Evolutionary conservation across 139 green algal genomes (phyloP).

Genomic region (Chlamydomonas applanata): DNA sequence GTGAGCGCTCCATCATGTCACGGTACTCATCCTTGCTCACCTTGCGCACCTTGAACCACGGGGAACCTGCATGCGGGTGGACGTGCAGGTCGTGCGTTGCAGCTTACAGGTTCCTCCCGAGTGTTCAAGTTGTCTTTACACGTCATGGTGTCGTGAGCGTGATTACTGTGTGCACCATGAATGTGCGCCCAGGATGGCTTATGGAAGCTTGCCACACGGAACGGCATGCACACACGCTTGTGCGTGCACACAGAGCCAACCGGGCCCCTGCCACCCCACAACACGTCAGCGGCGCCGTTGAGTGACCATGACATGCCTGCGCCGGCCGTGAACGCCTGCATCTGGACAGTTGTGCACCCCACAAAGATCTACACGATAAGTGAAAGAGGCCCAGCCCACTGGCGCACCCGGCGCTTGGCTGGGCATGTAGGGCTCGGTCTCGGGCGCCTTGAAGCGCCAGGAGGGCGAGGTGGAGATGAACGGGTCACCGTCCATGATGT

Average conservation of each 20-base stretch:
- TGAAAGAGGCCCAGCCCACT: too few relatives aligned
- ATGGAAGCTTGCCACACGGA: too few relatives aligned
- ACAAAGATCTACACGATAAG: background rate
- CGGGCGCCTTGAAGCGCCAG: constrained; percentile 40
- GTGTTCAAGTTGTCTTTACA: background rate
- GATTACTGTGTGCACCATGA: constrained; percentile 1
- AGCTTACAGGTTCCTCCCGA: background rate
- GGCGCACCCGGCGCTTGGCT: constrained; percentile 38
- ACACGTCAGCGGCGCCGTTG: too few relatives aligned
- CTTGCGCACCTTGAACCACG: constrained; percentile 50
- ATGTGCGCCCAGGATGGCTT: too few relatives aligned
- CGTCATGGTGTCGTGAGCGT: too few relatives aligned
- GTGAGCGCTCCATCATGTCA: constrained; percentile 41
- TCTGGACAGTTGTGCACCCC: too few relatives aligned
- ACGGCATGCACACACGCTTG: too few relatives aligned
- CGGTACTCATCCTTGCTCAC: constrained; percentile 56
- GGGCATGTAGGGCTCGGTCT: constrained; percentile 56
- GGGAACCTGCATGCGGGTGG: constrained; percentile 22
- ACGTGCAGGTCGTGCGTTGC: background rate
- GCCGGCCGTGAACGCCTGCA: too few relatives aligned
- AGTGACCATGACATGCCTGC: too few relatives aligned
- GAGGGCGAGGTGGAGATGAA: constrained; percentile 37
- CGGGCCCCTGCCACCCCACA: too few relatives aligned
- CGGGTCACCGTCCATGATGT: constrained; percentile 58
- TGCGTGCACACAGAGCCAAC: too few relatives aligned